Percentiles rank a stretch among this genome's conserved stretches.
Conservation (phyloP, 768 basidiomycete genomes). For the Suillus subluteus region DNA sequence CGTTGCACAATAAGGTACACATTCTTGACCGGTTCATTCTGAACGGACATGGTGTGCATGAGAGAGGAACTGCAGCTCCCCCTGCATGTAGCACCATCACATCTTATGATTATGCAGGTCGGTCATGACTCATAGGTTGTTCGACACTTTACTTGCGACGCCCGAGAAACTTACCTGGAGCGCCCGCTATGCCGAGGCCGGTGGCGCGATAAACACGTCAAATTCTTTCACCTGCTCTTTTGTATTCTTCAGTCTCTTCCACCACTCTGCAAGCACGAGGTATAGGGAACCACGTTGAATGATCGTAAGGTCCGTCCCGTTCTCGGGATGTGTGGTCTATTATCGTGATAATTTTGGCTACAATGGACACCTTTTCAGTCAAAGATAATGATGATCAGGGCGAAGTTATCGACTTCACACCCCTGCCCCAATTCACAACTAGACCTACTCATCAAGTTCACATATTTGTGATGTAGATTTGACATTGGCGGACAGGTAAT, state of each 20-base stretch:
- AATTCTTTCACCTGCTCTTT: background rate
- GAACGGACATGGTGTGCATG: constrained; percentile 7
- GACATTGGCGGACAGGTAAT: too few relatives aligned
- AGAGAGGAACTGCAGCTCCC: constrained; percentile 12
- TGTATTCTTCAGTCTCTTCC: background rate
- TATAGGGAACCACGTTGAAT: too few relatives aligned
- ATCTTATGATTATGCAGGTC: background rate
- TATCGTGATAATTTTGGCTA: background rate
- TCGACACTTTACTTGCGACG: background rate
- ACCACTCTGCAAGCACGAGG: too few relatives aligned
- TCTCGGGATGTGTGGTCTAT: background rate
- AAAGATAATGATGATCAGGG: too few relatives aligned
- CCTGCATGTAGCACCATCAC: background rate
- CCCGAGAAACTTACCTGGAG: background rate
- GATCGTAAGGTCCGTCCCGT: background rate
- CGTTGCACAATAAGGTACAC: constrained; percentile 5
- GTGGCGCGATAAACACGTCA: background rate
- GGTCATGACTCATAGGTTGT: background rate
- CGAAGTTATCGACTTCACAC: too few relatives aligned
- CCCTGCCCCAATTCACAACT: too few relatives aligned
- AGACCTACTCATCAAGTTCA: too few relatives aligned
- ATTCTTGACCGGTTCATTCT: constrained; percentile 10
- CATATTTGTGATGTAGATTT: too few relatives aligned
- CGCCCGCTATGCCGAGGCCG: background rate
- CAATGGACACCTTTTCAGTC: background rate